Evolutionary conservation across 1,284 basidiomycete species (phyloP).

Genomic region (Ustilago esculenta): DNA sequence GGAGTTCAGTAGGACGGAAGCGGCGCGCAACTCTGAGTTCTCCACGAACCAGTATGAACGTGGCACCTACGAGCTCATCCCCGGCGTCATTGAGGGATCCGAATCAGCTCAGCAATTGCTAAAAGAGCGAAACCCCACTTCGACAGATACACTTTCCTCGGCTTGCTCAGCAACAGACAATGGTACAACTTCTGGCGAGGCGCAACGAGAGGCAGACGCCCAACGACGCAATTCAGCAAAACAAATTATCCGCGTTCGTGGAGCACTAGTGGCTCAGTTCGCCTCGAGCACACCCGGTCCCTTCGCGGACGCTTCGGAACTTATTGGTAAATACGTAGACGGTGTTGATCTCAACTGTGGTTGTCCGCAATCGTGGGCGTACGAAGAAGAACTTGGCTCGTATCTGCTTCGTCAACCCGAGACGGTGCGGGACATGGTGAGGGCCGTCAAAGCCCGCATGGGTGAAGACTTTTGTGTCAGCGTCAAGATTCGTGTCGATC

Average conservation of each 20-base stretch:
- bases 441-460: conserved; percentile 71
- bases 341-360: conserved; percentile 74
- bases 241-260: conserved; percentile 67
- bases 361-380: conserved; percentile 64
- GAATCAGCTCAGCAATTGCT: conserved; percentile 20
- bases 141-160: neutral
- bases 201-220: conserved; percentile 17
- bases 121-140: neutral
- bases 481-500: conserved; percentile 74
- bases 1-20: conserved; percentile 72
- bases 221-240: conserved; percentile 2
- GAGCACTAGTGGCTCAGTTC: conserved; percentile 72
- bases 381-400: conserved; percentile 72
- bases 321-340: conserved; percentile 71
- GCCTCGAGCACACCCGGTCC: conserved; percentile 70
- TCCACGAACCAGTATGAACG: conserved; percentile 71
- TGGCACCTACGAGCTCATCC: conserved; percentile 70
- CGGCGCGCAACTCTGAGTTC: conserved; percentile 72
- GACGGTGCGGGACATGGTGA: conserved; percentile 72
- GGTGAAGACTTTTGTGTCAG: conserved; percentile 72
- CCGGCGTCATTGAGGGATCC: conserved; percentile 47
- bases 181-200: conserved; percentile 11
- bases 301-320: conserved; percentile 72
- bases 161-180: neutral
- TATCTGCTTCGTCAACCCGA: conserved; percentile 73